Conservation (phyloP, 2,329 filamentous ascomycete genomes). For the Stagonosporopsis tanaceti region DNA sequence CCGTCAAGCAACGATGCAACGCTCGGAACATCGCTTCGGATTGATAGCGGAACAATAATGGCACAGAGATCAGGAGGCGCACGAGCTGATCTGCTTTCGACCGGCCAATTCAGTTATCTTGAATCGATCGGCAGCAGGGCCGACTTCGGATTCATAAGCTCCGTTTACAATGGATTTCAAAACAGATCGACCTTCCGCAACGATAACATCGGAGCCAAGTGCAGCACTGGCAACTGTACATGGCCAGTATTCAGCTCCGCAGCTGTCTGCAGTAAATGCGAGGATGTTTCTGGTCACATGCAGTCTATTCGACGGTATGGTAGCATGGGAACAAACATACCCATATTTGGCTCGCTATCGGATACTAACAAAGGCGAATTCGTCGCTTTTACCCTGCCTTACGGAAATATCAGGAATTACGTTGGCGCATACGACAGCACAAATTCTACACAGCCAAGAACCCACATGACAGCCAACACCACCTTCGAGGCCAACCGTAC, state of each 20-base stretch:
- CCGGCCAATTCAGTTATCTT: not conserved
- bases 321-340: not conserved
- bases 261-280: slow-evolving; percentile 18
- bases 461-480: slow-evolving; percentile 7
- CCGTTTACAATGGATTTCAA: slow-evolving; percentile 16
- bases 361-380: not conserved
- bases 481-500: not conserved
- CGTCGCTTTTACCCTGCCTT: not conserved
- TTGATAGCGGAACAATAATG: not conserved
- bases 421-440: not conserved
- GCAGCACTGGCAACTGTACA: slow-evolving; percentile 20
- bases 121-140: slow-evolving; percentile 2
- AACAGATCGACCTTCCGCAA: slow-evolving; percentile 1
- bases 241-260: slow-evolving; percentile 13
- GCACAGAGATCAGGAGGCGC: not conserved
- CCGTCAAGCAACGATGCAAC: not conserved
- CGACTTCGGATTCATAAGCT: slow-evolving; percentile 20
- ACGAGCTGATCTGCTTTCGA: not conserved
- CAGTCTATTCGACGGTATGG: not conserved
- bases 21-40: not conserved
- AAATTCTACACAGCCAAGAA: not conserved
- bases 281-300: slow-evolving; percentile 10
- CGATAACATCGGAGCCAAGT: slow-evolving; percentile 1
- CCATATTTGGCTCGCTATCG: not conserved
- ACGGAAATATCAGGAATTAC: slow-evolving; percentile 4